Percentiles rank a stretch among this genome's conserved stretches.
phyloP scores from a whole-genome alignment of 345 rosid genomes.

The Cardamine chenopodiifolia region DNA sequence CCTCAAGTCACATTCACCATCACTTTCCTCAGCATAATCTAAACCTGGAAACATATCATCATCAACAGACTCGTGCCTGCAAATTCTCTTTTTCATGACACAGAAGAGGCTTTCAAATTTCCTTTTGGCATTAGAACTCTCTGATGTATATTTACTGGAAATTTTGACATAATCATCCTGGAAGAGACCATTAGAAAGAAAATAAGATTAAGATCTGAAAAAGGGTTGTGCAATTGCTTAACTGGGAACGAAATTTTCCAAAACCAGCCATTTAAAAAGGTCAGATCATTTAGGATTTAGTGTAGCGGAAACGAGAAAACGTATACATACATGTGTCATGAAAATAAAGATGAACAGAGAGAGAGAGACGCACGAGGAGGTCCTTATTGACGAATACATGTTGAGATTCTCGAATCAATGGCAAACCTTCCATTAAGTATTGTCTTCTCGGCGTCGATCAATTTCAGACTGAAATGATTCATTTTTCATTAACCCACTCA shows the following conservation, averaged over 20 bases:
- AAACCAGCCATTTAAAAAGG: too few relatives aligned
- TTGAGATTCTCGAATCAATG: not conserved
- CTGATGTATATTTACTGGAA: not conserved
- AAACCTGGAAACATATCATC: constrained; percentile 3
- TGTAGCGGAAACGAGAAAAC: not conserved
- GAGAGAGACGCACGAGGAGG: not conserved
- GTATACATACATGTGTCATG: not conserved
- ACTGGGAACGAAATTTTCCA: not conserved
- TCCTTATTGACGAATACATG: not conserved
- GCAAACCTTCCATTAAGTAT: not conserved
- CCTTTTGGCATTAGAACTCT: constrained; percentile 29
- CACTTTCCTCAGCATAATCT: not conserved
- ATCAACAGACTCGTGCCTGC: not conserved
- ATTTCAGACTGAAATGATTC: not conserved
- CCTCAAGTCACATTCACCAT: not conserved
- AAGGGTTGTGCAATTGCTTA: not conserved
- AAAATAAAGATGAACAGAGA: not conserved
- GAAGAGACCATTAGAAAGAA: not conserved
- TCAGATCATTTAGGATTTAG: not conserved
- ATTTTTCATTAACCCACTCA: not conserved
- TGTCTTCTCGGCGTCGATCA: not conserved
- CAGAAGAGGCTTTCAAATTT: constrained; percentile 37
- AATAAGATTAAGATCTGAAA: not conserved
- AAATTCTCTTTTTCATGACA: constrained; percentile 34
- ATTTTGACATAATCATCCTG: not conserved